Evolutionary conservation across 2,329 filamentous ascomycete genomes (phyloP).

Genomic region (Pseudogymnoascus sp.): DNA sequence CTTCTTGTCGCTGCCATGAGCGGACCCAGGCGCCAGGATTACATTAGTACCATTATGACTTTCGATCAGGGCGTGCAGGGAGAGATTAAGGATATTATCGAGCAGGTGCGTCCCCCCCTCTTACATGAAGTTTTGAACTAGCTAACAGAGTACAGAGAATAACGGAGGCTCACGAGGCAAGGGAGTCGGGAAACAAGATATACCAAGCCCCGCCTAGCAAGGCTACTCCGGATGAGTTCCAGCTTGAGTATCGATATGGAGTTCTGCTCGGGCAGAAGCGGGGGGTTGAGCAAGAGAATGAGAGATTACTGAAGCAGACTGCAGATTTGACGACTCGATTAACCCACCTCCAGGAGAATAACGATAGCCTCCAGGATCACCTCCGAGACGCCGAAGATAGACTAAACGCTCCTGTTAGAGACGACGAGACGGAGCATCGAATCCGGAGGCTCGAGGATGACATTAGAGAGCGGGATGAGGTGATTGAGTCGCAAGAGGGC

Average conservation of each 20-base stretch:
- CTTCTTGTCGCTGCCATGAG: slow-evolving; percentile 55
- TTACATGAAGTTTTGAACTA: not conserved
- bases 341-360: slow-evolving; percentile 50
- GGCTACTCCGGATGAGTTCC: slow-evolving; percentile 23
- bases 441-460: slow-evolving; percentile 47
- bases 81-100: slow-evolving; percentile 28
- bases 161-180: slow-evolving; percentile 4
- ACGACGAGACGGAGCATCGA: slow-evolving; percentile 43
- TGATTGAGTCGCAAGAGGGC: slow-evolving; percentile 63
- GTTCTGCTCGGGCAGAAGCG: slow-evolving; percentile 14
- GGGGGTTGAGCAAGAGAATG: slow-evolving; percentile 44
- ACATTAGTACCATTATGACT: slow-evolving; percentile 39
- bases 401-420: slow-evolving; percentile 41
- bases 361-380: slow-evolving; percentile 49
- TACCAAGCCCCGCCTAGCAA: slow-evolving; percentile 2
- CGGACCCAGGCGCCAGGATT: slow-evolving; percentile 47
- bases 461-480: slow-evolving; percentile 58
- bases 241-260: slow-evolving; percentile 41
- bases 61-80: slow-evolving; percentile 37
- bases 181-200: slow-evolving; percentile 1
- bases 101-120: slow-evolving; percentile 14
- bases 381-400: slow-evolving; percentile 25
- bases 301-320: slow-evolving; percentile 46
- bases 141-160: not conserved
- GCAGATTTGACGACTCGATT: slow-evolving; percentile 52